Evolutionary conservation across 179 eudicot genomes (phyloP), one percentile per base, ranked within the genome.

Genomic region (Amaranthus tricolor): DNA sequence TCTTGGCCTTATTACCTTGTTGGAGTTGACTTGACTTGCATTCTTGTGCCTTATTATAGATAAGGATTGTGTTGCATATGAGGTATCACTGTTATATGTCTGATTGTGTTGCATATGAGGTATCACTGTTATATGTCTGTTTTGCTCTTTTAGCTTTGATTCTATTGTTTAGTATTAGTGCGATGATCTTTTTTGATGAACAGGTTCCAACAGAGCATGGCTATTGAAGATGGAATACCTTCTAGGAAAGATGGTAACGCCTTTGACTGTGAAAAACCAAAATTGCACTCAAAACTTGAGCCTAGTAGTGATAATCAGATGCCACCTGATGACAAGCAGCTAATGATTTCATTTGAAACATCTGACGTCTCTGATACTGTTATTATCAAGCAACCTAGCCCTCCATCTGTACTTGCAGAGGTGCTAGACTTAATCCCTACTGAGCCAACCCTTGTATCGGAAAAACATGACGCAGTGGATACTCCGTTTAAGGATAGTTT

Each of bases 311-410:
- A 82, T 61, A 78, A 68, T 76, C 83, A 80, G 75, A 74, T 24
- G 52, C 82, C 77, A 56, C 85, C 61, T 68, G 74, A 75, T 72
- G 84, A 83, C 55, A 96, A 95, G 74, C 82, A 63, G 73, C 86
- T 93, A 58, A 86, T 95, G 89, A 93, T 93, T 81, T 89, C 92
- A 54, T 95, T 95, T 74, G 98, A 95, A 68, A 52, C 84, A n/a
- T n/a, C 78, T 69, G 99, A 93, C 73, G 68, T 75, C 79, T 74
- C 82, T 74, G 86, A 84, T 68, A 64, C 81, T 47, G 85, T 83
- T 62, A 80, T 96, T 75, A 76, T 91, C 74, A 91, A 89, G 76
- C 99, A 93, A 83, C 99, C 99, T 67, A 86, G 85, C 71, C 99
- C 97, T 13, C 99, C 97, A 24, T 87, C 97, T 70, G 87, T 86